Base-by-base conservation (phyloP, 2,329 filamentous ascomycete species). In the Talaromyces islandicus region DNA sequence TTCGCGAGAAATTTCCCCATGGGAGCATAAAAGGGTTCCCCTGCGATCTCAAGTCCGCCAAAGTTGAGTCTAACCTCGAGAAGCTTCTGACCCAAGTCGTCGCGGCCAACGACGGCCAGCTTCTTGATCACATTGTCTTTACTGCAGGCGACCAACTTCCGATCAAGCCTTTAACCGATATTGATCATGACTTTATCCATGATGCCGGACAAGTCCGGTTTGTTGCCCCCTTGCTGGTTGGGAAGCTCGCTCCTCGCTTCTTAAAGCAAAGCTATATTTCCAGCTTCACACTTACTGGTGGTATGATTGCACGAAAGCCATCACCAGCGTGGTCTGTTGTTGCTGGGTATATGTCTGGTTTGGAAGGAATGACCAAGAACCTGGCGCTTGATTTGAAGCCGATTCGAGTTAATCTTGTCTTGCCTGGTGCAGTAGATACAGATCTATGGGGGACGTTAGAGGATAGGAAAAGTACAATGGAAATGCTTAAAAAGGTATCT, bases 361-460 rank as follows among this genome's bases (percentile, higher is more conserved):
- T 83, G 6, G 77, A 85, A 56, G 78, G 80, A 2, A 77, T 88
- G 69, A 76, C 78, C 2, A 76, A 82, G 1, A 80, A 77, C 3
- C 72, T 90, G 43, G 87, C 86, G 2, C 66, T 88, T 32, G 86
- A 89, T 65, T 67, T 90, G 60, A 80, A 79, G 63, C 87, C 87
- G 0, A 71, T 88, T 9, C 74, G 87, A 2, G 85, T 88, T 21
- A 90, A 90, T 68, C 67, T 81, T 0, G 83, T 89, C 1, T 75
- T 73, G 57, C 85, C 85, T 0, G 87, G 86, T 0, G 74, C 77
- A 0, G 75, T 83, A 0, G 70, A 78, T 48, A 85, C 83, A 5
- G 77, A 78, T 46, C 58, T 81, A 29, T 79, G 71, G 69, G 68
- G 48, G 19, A 17, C 12, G 24, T 24, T 17, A 10, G 48, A 52